Evolutionary conservation across 1,284 basidiomycete genomes (phyloP).

Genomic region (Salmacisia buchloeana): DNA sequence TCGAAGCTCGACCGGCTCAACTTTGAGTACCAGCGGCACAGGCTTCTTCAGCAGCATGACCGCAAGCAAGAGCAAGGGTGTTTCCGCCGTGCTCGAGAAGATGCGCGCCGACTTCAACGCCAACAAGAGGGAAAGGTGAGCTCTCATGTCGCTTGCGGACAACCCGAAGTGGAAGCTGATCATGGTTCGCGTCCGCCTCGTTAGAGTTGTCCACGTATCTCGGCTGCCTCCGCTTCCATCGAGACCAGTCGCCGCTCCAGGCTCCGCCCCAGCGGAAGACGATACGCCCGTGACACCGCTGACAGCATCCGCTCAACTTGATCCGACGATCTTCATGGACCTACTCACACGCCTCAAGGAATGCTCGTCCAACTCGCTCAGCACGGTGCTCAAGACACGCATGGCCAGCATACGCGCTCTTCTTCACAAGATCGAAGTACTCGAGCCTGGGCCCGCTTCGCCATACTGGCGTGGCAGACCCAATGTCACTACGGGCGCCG

Average conservation of each 20-base stretch:
- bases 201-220: background rate
- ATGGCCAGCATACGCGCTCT: conserved; percentile 55
- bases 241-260: background rate
- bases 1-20: background rate
- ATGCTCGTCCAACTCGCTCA: conserved; percentile 72
- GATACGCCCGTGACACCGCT: background rate
- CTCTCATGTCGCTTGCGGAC: background rate
- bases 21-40: background rate
- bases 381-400: conserved; percentile 60
- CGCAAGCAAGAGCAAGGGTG: background rate
- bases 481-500: background rate
- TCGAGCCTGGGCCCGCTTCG: background rate
- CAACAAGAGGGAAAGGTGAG: conserved; percentile 11
- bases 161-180: background rate
- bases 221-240: background rate
- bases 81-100: conserved; percentile 22
- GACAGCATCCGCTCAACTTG: conserved; percentile 44
- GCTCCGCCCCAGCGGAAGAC: background rate
- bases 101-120: conserved; percentile 34
- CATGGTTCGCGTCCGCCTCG: background rate
- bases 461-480: too few species aligned
- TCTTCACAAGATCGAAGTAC: background rate
- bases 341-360: conserved; percentile 84
- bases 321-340: conserved; percentile 81
- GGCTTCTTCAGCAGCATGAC: conserved; percentile 8